These are phyloP conservation scores for Pleurotus platypus DNA, from an alignment of 768 basidiomycete genomes.

Conservation along the genomic window DNA sequence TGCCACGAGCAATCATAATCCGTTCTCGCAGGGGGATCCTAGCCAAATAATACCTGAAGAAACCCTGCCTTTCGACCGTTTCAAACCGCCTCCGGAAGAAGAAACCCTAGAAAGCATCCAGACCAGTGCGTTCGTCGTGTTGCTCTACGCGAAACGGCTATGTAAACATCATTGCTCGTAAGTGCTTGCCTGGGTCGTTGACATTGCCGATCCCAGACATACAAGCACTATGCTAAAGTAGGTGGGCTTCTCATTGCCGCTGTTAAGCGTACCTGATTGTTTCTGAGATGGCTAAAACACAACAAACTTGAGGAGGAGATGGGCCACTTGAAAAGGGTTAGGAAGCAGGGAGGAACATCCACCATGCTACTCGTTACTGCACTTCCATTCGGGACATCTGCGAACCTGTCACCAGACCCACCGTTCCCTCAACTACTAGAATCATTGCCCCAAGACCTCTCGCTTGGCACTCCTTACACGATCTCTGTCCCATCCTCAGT, in stretches of 20 bases:
- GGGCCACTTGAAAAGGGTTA: constrained; percentile 75
- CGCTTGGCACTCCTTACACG: constrained; percentile 50
- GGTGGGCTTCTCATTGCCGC: constrained; percentile 10
- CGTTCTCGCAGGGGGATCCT: constrained; percentile 32
- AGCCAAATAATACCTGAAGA: constrained; percentile 52
- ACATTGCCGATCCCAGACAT: constrained; percentile 58
- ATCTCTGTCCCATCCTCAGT: constrained; percentile 60
- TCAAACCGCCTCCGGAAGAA: constrained; percentile 63
- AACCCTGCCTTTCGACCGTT: constrained; percentile 62
- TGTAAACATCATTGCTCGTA: background rate
- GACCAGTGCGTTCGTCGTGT: constrained; percentile 37
- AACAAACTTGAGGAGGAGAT: constrained; percentile 58
- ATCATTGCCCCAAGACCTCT: constrained; percentile 42
- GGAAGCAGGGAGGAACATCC: constrained; percentile 43
- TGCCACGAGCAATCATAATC: constrained; percentile 15
- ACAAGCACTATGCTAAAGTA: constrained; percentile 66
- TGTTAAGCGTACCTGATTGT: background rate
- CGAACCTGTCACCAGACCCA: constrained; percentile 27
- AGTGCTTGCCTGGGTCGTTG: constrained; percentile 79
- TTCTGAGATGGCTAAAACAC: constrained; percentile 65
- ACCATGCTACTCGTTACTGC: constrained; percentile 55
- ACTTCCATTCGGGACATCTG: constrained; percentile 9
- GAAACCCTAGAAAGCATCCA: constrained; percentile 63
- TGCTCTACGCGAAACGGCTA: background rate
- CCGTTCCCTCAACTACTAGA: background rate